Evolutionary conservation across 1,284 basidiomycete genomes (phyloP), one percentile per base, ranked within the genome.

Genomic region (Cronartium quercuum): DNA sequence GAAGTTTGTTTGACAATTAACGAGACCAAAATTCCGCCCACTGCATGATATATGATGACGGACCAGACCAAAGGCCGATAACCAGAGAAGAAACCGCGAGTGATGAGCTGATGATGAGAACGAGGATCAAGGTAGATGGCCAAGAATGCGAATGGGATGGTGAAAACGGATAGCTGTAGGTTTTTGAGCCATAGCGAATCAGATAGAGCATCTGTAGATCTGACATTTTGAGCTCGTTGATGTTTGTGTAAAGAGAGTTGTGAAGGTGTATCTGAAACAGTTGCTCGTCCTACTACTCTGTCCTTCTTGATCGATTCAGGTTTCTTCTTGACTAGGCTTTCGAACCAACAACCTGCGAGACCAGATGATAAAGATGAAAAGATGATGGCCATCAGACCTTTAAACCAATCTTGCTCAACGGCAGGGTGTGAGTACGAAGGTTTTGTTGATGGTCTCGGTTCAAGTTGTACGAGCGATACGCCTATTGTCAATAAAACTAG

Each of bases 11-110:
- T 70, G 34, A 70, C 68, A 41, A 70, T 63, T 41, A 70, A 63
- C 0, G 68, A 70, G 60, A 70, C 68, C n/a, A 70, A 51, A 37
- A 70, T 44, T n/a, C 68, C 68, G 51, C 68, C 68, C 18, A 70
- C 3, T 29, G 68, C 60, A 41, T 70, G 68, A 24, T 70, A 70
- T n/a, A 62, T n/a, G 42, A 70, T 55, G 40, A 70, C 62, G 13
- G 35, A 37, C 68, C 68, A 70, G 29, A 70, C 68, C 4, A 51
- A n/a, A 42, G 42, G 13, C 37, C 35, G 6, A 41, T 63, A 70
- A 24, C 68, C 68, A 51, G n/a, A 51, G 37, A 62, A 70, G 34
- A 70, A 70, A 7, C 68, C 68, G 9, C 35, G 38, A 15, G 0
- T 12, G 41, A 10, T 41, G 40, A 44, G 29, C 24, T 70, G 37